Base-by-base conservation (phyloP, 1,284 basidiomycete genomes). In the Pseudozyma sp. region DNA sequence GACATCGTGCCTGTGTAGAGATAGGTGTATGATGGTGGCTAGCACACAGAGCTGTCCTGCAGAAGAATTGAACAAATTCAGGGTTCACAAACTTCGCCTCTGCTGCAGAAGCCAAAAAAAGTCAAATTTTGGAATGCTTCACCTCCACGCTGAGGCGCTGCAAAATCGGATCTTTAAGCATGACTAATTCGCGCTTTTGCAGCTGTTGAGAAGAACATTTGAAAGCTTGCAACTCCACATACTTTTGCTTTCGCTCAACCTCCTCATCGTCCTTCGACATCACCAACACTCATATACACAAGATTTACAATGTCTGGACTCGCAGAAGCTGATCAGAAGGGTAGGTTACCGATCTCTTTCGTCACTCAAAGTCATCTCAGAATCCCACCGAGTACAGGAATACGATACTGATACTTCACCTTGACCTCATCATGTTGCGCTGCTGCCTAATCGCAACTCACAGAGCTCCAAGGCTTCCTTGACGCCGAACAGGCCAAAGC, bases 401-500 rank as follows among this genome's bases (percentile, higher is more conserved):
- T n/a, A n/a, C n/a, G n/a, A n/a, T n/a, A n/a, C n/a, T n/a, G n/a
- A n/a, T n/a, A n/a, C n/a, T n/a, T n/a, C n/a, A n/a, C n/a, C n/a
- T 55, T 34, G 11, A 14, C n/a, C 11, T n/a, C 21, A 8, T 34
- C 16, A 40, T 10, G 52, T 35, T 12, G 21, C 18, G 42, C 19
- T 42, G 31, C n/a, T 39, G 18, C 34, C 14, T 10, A 7, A 43
- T 19, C n/a, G n/a, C n/a, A n/a, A n/a, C 18, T 7, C 19, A 50
- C 52, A 76, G 95, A 98, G 86, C 90, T 97, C 61, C 87, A 90
- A 58, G 85, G 88, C 36, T 96, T 95, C 87, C 87, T 97, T 65
- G 93, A 95, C 80, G 90, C 90, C 74, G 92, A 97, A 86, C 94
- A 96, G 86, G 90, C 92, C 10, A 92, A 93, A 87, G 92, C 93